Percentiles rank a stretch among this genome's conserved stretches.
Conservation (phyloP, 2,329 filamentous ascomycete species). For the Pyricularia sp. region DNA sequence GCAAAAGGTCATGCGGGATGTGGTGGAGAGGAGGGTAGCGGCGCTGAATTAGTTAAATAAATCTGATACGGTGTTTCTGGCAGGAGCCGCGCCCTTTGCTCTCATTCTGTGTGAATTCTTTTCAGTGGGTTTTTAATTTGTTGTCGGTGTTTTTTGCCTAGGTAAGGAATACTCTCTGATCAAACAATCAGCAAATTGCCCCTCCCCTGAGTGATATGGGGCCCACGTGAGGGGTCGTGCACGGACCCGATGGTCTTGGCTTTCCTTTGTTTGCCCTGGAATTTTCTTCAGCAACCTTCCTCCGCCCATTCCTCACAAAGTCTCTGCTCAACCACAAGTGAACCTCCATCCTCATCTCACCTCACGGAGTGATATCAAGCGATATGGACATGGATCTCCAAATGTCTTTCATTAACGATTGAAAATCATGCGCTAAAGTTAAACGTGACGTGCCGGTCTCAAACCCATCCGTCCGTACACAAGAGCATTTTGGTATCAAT, state of each 20-base stretch:
- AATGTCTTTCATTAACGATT: not conserved
- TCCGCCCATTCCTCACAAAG: not conserved
- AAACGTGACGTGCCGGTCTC: not conserved
- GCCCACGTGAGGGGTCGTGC: not conserved
- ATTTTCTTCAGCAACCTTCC: not conserved
- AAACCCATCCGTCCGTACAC: not conserved
- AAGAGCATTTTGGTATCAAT: not conserved
- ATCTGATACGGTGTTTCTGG: not conserved
- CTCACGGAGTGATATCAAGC: not conserved
- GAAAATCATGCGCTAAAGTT: not conserved
- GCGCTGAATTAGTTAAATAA: not conserved
- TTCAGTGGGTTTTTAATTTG: not conserved
- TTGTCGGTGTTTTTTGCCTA: not conserved
- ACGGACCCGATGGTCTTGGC: not conserved
- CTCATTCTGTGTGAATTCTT: not conserved
- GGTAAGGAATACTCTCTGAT: no score
- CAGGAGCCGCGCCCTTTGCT: no score
- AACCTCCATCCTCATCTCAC: not conserved
- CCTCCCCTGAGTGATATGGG: not conserved
- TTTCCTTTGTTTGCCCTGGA: not conserved
- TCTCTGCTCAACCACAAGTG: not conserved
- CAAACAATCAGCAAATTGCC: not conserved
- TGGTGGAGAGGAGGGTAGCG: slow-evolving; percentile 16
- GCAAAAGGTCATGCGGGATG: slow-evolving; percentile 32
- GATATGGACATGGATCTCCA: not conserved